Evolutionary conservation across 345 rosid genomes (phyloP), one percentile per base, ranked within the genome.

Genomic region (Gossypioides kirkii): DNA sequence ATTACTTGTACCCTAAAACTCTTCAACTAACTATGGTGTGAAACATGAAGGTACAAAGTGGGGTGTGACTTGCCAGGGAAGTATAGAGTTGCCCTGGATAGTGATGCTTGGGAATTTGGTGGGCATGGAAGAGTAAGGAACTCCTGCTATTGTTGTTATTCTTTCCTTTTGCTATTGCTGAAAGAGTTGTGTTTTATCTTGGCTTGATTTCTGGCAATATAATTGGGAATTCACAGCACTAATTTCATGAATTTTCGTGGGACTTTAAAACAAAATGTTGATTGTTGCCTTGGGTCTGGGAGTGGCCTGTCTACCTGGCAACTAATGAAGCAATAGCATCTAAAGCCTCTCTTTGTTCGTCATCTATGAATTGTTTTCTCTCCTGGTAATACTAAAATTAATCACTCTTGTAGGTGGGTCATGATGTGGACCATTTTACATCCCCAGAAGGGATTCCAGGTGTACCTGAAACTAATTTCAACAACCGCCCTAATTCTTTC

Each of bases 11-110:
- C 25, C 28, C 59, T 64, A 14, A 70, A 53, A 55, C 43, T 9
- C 38, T 69, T 50, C 7, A 32, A 59, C n/a, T 63, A 41, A 55
- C 49, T 60, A 52, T 49, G 26, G 64, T 60, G n/a, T 77, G 75
- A 65, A 79, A 80, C 38, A 32, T 84, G 72, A 86, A 90, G 96
- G 82, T 90, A 86, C 73, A 88, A 90, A 79, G 86, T 90, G 41
- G 96, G 96, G 41, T 90, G 92, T 49, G 88, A 87, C 84, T 85
- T 84, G 83, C 96, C 96, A 1, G 96, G 96, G 75, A 88, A 84
- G 84, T 88, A 90, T 60, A 82, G 86, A 86, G 88, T 90, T 77
- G 96, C 90, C 55, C 78, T 90, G 60, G 93, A 90, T 71, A 90
- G 91, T 73, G 93, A 88, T 83, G 86, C 90, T 61, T 49, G 68